Evolutionary conservation across 2,329 filamentous ascomycete species (phyloP).

Genomic region (Ophiostoma quercus): DNA sequence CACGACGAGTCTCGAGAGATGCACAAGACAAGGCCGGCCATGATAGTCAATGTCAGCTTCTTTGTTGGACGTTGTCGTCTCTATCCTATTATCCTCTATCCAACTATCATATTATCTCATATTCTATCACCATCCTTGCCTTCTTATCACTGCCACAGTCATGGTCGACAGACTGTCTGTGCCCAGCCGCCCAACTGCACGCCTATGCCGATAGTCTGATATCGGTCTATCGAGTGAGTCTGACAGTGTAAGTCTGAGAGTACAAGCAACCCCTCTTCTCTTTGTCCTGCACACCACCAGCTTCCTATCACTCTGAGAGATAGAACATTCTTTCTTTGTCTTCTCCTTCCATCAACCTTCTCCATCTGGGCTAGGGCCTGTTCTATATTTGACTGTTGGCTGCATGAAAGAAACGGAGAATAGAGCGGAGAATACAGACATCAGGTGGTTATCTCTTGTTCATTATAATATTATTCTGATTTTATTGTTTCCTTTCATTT

Average conservation of each 20-base stretch:
- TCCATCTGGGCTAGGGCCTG: neutral
- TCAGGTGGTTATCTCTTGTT: neutral
- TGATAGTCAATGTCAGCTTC: neutral
- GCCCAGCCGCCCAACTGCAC: neutral
- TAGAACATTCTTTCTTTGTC: neutral
- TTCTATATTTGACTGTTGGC: conserved; percentile 5
- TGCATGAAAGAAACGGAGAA: neutral
- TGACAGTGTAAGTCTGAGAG: too few relatives aligned
- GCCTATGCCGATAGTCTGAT: neutral
- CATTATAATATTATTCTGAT: neutral
- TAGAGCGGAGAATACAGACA: neutral
- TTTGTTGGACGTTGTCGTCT: neutral
- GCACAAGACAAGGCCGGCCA: neutral
- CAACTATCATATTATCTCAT: neutral
- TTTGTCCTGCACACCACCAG: neutral
- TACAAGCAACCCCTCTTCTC: neutral
- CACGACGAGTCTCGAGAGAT: neutral
- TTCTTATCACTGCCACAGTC: neutral
- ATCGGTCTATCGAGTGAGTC: too few relatives aligned
- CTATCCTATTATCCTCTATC: too few relatives aligned
- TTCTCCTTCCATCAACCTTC: neutral
- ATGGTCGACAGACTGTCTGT: neutral
- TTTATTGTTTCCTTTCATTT: neutral
- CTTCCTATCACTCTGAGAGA: neutral
- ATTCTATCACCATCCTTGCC: neutral